Base-by-base conservation (phyloP, 371 early-diverging fungal genomes). In the Choanephora cucurbitarum region DNA sequence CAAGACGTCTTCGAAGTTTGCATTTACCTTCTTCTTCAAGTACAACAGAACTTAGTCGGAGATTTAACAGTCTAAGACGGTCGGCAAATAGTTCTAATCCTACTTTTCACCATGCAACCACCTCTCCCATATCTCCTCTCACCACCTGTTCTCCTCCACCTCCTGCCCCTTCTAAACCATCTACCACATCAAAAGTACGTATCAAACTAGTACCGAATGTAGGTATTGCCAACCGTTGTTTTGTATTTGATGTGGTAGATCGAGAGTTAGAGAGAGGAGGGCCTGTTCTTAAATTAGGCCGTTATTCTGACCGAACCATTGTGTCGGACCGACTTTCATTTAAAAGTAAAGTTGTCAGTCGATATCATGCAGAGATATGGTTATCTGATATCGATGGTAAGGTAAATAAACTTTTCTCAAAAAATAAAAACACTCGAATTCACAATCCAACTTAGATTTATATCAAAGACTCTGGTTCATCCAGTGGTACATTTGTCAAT, bases 401-500 rank as follows among this genome's bases (percentile, higher is more conserved):
- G 55, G 59, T 65, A 64, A 84, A 8, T 79, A 88, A 32, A 3
- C n/a, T n/a, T n/a, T n/a, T n/a, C n/a, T n/a, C n/a, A n/a, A n/a
- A n/a, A n/a, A n/a, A n/a, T n/a, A n/a, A n/a, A n/a, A n/a, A n/a
- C n/a, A n/a, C n/a, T n/a, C n/a, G n/a, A n/a, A 28, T 28, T 28
- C 7, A 28, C 28, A 28, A 28, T 28, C 3, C 28, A 7, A 28
- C 28, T 28, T 22, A 89, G 85, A 73, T 95, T 5, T 94, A 75
- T 58, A 84, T 94, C 40, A 86, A 82, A 60, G 95, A 95, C 67
- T 81, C 87, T 21, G 91, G 91, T 22, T 89, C 90, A 31, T 92
- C 92, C 4, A 91, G 91, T 46, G 95, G 95, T 14, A 95, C 95
- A 8, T 95, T 94, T 70, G 74, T 94, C 44, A 95, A 95, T 79